Conservation (phyloP, 2,329 filamentous ascomycete genomes). For the Alternaria ethzedia region DNA sequence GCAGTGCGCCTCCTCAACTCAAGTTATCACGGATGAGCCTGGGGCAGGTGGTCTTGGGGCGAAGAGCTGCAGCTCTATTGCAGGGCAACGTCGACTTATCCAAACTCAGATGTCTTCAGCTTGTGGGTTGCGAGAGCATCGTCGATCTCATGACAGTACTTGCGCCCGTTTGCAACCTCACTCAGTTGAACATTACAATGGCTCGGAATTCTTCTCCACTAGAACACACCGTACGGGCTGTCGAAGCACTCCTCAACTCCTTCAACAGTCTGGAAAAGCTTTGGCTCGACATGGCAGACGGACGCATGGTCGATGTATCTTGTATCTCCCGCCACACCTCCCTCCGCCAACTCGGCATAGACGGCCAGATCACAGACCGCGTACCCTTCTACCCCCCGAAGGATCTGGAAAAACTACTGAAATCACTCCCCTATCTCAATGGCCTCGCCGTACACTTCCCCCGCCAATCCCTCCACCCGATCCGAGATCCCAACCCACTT, state of each 20-base stretch:
- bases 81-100: background rate
- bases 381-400: background rate
- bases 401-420: background rate
- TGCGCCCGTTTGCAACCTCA: background rate
- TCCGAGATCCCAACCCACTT: background rate
- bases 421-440: background rate
- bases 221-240: background rate
- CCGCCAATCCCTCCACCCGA: background rate
- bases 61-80: background rate
- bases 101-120: background rate
- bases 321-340: background rate
- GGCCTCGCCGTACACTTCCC: background rate
- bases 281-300: background rate
- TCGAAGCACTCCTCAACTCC: background rate
- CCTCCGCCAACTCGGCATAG: background rate
- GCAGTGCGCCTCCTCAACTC: background rate
- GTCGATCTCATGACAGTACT: background rate
- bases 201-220: background rate
- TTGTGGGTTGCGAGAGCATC: background rate
- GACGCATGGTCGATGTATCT: background rate
- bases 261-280: background rate
- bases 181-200: background rate
- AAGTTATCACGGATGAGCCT: background rate
- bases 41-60: background rate
- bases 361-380: background rate